Percentiles rank a stretch among this genome's conserved stretches.
phyloP scores from a whole-genome alignment of 148 eudicot genomes.

The Vaccinium darrowii region DNA sequence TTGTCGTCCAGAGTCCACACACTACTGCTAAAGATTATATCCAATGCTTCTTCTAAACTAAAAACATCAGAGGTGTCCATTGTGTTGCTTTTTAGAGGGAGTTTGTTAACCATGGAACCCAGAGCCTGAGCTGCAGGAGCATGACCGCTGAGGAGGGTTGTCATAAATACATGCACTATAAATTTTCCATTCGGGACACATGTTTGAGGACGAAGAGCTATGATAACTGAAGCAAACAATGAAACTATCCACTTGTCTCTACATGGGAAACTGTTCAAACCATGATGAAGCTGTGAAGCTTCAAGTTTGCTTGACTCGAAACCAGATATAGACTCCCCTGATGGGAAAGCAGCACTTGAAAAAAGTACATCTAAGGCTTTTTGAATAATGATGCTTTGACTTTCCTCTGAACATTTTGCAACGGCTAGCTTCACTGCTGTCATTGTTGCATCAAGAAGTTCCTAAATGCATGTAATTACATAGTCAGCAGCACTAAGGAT shows the following conservation, averaged over 20 bases:
- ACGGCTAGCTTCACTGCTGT: slow-evolving; percentile 67
- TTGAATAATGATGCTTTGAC: slow-evolving; percentile 52
- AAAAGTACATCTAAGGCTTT: slow-evolving; percentile 56
- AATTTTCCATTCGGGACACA: slow-evolving; percentile 38
- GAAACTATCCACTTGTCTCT: slow-evolving; percentile 70
- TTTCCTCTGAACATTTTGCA: slow-evolving; percentile 56
- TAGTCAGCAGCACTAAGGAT: neutral
- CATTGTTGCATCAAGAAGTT: slow-evolving; percentile 70
- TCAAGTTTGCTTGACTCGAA: slow-evolving; percentile 31
- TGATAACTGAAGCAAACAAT: slow-evolving; percentile 72
- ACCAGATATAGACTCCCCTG: slow-evolving; percentile 26
- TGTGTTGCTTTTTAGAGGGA: slow-evolving; percentile 40
- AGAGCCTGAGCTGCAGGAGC: slow-evolving; percentile 88
- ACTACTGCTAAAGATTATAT: slow-evolving; percentile 39
- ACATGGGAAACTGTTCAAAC: slow-evolving; percentile 28
- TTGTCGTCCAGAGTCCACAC: slow-evolving; percentile 30
- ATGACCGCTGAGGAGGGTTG: slow-evolving; percentile 53
- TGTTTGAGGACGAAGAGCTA: slow-evolving; percentile 73
- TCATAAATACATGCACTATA: slow-evolving; percentile 44
- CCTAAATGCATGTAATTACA: slow-evolving; percentile 38
- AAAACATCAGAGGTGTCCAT: slow-evolving; percentile 28
- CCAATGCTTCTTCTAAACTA: slow-evolving; percentile 61
- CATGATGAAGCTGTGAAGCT: slow-evolving; percentile 29
- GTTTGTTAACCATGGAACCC: slow-evolving; percentile 85
- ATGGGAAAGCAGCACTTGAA: slow-evolving; percentile 34